A percentile compares a stretch with the other conserved stretches of the same genome.
phyloP scores from a whole-genome alignment of 306 rosid genomes.

The Casuarina glauca region DNA sequence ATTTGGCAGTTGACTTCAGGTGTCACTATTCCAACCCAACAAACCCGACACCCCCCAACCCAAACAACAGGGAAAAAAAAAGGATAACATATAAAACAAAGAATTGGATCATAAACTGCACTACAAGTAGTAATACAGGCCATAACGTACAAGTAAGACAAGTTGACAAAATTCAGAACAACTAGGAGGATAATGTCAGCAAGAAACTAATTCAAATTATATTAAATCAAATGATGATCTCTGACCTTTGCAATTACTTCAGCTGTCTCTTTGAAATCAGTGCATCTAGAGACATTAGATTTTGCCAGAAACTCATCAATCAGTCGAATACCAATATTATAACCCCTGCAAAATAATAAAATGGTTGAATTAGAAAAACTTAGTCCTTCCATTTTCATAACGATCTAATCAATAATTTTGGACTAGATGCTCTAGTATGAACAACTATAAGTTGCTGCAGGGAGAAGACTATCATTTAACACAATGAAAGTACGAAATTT shows the following conservation, averaged over 20 bases:
- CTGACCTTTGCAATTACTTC: conserved; percentile 96
- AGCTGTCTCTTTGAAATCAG: conserved; percentile 92
- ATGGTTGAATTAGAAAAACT: not conserved
- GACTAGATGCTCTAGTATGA: not conserved
- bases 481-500: not conserved
- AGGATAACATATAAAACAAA: not conserved
- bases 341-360: conserved; percentile 66
- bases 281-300: conserved; percentile 91
- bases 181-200: not conserved
- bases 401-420: not conserved
- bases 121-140: not conserved
- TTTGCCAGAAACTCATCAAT: conserved; percentile 97
- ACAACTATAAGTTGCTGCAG: not conserved
- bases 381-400: not conserved
- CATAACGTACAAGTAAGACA: not conserved
- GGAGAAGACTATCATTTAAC: not conserved
- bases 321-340: conserved; percentile 89
- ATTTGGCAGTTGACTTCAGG: not conserved
- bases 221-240: not conserved
- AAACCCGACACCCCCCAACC: not conserved
- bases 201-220: not conserved
- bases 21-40: too few relatives aligned
- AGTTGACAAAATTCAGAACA: not conserved
- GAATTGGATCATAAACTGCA: not conserved
- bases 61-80: not conserved